phyloP scores from a whole-genome alignment of 1,139 yeast species.

The Blastobotrys proliferans region DNA sequence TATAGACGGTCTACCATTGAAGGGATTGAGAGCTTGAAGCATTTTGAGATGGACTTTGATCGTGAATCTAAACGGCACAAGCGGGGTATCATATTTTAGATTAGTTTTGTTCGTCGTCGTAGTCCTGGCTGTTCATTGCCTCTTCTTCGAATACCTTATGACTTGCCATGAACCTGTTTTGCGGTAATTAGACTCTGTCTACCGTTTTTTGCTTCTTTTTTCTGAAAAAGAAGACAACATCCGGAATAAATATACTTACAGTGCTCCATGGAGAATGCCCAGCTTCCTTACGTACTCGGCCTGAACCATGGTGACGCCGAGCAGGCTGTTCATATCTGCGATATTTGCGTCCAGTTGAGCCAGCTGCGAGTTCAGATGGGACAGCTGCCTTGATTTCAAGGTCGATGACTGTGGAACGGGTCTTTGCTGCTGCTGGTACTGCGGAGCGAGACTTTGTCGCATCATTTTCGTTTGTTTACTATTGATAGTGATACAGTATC shows the following conservation, averaged over 20 bases:
- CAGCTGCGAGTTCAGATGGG: conserved; percentile 59
- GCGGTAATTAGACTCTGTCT: too few species aligned
- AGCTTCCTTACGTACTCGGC: conserved; percentile 52
- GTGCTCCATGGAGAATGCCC: conserved; percentile 59
- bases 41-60: conserved; percentile 26
- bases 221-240: too few species aligned
- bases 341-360: conserved; percentile 60
- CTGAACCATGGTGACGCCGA: conserved; percentile 53
- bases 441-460: conserved; percentile 22
- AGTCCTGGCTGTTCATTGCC: conserved; percentile 20
- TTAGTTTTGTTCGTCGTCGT: conserved; percentile 15
- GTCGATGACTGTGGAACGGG: too few species aligned
- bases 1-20: conserved; percentile 21
- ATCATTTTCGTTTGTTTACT: too few species aligned
- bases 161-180: conserved; percentile 52
- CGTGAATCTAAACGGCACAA: conserved; percentile 18
- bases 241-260: conserved; percentile 35
- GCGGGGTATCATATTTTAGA: conserved; percentile 4
- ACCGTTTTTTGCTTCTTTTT: too few species aligned
- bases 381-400: conserved; percentile 45
- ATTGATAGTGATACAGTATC: too few species aligned
- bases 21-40: conserved; percentile 22
- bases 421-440: conserved; percentile 4
- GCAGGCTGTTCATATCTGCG: conserved; percentile 51
- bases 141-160: conserved; percentile 59